These are phyloP conservation scores for Tetrapyrgos nigripes DNA, from an alignment of 1,284 basidiomycete genomes.

Conservation along the genomic window DNA sequence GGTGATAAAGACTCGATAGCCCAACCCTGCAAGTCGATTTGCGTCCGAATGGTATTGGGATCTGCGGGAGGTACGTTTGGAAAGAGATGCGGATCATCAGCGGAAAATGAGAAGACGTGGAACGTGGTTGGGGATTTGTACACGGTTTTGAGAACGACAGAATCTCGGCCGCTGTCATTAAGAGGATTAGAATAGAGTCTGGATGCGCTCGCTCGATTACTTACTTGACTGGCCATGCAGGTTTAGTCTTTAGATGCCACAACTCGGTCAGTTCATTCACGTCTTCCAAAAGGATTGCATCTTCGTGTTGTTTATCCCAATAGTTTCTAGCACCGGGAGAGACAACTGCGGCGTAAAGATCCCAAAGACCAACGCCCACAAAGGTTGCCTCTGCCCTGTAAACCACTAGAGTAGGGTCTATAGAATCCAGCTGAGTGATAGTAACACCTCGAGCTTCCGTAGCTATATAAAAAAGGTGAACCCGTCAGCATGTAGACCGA, in stretches of 20 bases:
- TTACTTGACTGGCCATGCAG: slow-evolving; percentile 91
- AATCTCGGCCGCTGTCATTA: slow-evolving; percentile 79
- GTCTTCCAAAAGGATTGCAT: slow-evolving; percentile 86
- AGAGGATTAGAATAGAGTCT: slow-evolving; percentile 9
- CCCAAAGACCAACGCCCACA: slow-evolving; percentile 96
- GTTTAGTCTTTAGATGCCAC: slow-evolving; percentile 90
- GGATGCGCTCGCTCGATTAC: slow-evolving; percentile 34
- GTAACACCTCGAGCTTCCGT: slow-evolving; percentile 90
- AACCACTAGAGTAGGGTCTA: slow-evolving; percentile 96
- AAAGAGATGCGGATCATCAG: slow-evolving; percentile 86
- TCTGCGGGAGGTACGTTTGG: slow-evolving; percentile 77
- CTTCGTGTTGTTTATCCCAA: slow-evolving; percentile 94
- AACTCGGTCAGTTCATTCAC: slow-evolving; percentile 91
- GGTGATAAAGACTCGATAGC: slow-evolving; percentile 96
- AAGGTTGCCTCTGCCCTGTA: slow-evolving; percentile 98
- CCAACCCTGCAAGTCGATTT: slow-evolving; percentile 97
- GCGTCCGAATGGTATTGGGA: slow-evolving; percentile 87
- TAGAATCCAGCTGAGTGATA: slow-evolving; percentile 95
- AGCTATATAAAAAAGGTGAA: slow-evolving; percentile 46
- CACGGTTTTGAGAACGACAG: slow-evolving; percentile 91
- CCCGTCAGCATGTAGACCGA: slow-evolving; percentile 1
- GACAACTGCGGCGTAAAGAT: slow-evolving; percentile 89
- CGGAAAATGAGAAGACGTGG: slow-evolving; percentile 96
- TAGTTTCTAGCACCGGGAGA: slow-evolving; percentile 82
- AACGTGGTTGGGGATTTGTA: slow-evolving; percentile 97